Evolutionary conservation across 176 grass and related monocot species (phyloP).

Genomic region (Triticum turgidum): DNA sequence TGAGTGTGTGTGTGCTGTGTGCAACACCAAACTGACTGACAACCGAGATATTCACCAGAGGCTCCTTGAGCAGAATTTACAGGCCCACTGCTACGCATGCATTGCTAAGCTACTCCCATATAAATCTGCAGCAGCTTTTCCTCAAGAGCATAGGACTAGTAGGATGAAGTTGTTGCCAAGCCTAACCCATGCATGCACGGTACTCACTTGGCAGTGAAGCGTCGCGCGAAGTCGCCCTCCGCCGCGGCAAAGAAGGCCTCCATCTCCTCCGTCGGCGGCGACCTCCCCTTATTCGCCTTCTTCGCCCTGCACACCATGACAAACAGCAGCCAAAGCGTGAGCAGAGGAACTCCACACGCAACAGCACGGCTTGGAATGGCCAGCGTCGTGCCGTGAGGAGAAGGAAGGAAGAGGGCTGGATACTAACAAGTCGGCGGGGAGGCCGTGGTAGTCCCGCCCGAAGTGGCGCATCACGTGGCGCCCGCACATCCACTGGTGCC

Average conservation of each 20-base stretch:
- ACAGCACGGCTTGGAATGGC: no score
- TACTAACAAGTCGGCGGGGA: no score
- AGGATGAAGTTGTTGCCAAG: neutral
- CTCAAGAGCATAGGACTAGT: neutral
- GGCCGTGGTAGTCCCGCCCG: no score
- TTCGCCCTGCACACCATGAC: no score
- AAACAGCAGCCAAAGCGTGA: no score
- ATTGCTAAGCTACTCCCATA: constrained; percentile 2
- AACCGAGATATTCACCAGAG: constrained; percentile 11
- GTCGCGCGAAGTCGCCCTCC: constrained; percentile 23
- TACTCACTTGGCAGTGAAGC: constrained; percentile 52
- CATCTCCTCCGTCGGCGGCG: constrained; percentile 41
- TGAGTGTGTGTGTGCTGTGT: neutral
- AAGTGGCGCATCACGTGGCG: no score
- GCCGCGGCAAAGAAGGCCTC: constrained; percentile 45
- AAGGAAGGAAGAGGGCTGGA: no score
- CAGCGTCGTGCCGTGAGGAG: no score
- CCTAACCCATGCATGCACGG: neutral
- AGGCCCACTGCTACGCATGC: constrained; percentile 14
- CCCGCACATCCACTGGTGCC: no score
- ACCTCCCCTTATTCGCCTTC: constrained; percentile 8
- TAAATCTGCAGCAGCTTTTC: neutral
- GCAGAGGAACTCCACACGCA: no score
- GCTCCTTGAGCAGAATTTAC: constrained; percentile 1
- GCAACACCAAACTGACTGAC: constrained; percentile 15